A percentile compares a stretch with the other conserved stretches of the same genome.
phyloP scores from a whole-genome alignment of 495 filamentous ascomycete genomes.

The Aspergillus panamensis region DNA sequence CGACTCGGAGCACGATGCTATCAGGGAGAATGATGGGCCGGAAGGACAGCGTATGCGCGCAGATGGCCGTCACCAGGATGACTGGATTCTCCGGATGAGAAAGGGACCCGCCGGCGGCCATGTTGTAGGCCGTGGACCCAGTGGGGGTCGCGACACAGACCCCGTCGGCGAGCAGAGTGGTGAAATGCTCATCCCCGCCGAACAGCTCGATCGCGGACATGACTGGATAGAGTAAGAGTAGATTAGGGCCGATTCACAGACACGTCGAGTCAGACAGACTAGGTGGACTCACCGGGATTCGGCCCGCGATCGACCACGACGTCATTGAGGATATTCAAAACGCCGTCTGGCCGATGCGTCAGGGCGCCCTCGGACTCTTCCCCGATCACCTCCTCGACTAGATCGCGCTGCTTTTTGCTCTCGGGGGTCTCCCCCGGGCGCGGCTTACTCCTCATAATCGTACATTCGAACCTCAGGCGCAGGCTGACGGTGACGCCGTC shows the following conservation, averaged over 20 bases:
- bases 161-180: constrained; percentile 80
- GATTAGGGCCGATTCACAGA: neutral
- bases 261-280: neutral
- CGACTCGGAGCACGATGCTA: constrained; percentile 85
- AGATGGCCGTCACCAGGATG: constrained; percentile 92
- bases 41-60: constrained; percentile 94
- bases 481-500: constrained; percentile 89
- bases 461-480: constrained; percentile 86
- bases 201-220: constrained; percentile 89
- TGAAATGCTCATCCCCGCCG: constrained; percentile 93
- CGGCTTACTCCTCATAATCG: constrained; percentile 78
- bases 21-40: constrained; percentile 93
- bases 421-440: constrained; percentile 25
- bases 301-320: constrained; percentile 87
- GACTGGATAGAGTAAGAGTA: constrained; percentile 41
- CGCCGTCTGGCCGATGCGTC: constrained; percentile 76
- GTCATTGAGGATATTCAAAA: constrained; percentile 90
- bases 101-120: constrained; percentile 86
- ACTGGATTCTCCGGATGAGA: constrained; percentile 97
- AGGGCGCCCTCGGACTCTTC: constrained; percentile 74
- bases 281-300: constrained; percentile 70
- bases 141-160: constrained; percentile 90
- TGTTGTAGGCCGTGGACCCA: constrained; percentile 94
- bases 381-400: constrained; percentile 88
- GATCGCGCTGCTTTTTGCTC: constrained; percentile 49